Evolutionary conservation across 176 grass and related monocot species (phyloP).

Genomic region (Cymbopogon citratus): DNA sequence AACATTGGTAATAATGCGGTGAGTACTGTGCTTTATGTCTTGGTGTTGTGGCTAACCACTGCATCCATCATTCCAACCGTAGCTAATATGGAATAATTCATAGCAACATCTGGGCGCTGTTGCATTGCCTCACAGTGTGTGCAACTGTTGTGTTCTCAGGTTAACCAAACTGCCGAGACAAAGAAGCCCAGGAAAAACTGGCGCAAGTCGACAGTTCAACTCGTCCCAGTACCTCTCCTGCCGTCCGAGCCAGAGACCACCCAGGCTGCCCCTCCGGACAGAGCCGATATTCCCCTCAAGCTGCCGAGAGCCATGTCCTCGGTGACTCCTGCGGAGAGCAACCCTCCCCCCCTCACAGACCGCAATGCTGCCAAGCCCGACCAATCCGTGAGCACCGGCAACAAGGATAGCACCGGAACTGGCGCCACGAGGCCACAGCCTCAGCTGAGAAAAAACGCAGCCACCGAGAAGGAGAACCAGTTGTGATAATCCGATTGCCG

Average conservation of each 20-base stretch:
- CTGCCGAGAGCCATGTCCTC: conserved; percentile 79
- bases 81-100: not conserved
- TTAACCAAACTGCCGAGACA: conserved; percentile 13
- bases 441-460: conserved; percentile 31
- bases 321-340: conserved; percentile 12
- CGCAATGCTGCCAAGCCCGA: conserved; percentile 53
- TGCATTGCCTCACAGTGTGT: conserved; percentile 20
- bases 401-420: conserved; percentile 41
- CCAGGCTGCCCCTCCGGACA: conserved; percentile 22
- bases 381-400: conserved; percentile 18
- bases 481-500: conserved; percentile 15
- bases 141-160: conserved; percentile 28
- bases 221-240: conserved; percentile 37
- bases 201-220: conserved; percentile 68
- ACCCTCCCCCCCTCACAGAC: conserved; percentile 61
- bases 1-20: conserved; percentile 64
- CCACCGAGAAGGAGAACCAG: conserved; percentile 77
- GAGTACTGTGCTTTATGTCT: conserved; percentile 4
- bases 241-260: conserved; percentile 24
- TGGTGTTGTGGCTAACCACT: not conserved
- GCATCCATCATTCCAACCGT: not conserved
- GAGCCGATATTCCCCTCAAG: conserved; percentile 52
- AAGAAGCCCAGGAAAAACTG: conserved; percentile 71
- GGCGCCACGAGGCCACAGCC: conserved; percentile 37
- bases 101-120: not conserved